Base-by-base conservation (phyloP, 306 rosid genomes). In the Senna tora region DNA sequence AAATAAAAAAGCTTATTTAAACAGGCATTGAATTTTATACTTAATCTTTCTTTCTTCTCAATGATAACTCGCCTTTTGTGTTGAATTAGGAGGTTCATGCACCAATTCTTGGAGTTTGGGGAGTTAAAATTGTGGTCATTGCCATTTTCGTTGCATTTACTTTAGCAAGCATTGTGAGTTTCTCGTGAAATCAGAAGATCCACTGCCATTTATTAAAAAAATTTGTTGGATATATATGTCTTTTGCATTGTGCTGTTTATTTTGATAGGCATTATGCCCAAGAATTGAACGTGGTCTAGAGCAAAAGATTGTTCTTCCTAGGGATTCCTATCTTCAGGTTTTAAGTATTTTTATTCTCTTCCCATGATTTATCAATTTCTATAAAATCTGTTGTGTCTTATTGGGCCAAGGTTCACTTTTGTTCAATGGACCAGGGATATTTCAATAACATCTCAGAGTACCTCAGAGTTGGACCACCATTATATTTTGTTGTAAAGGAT, bases 291-390 rank as follows among this genome's bases (percentile, higher is more conserved):
- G 90, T 47, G 98, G 98, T 71, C 87, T 93, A 63, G 97, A 93
- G 84, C 98, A 93, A 84, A 78, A 93, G 88, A 83, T 93, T 89
- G 98, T 88, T 79, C 98, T 93, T 89, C 98, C 98, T 3, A 85
- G 96, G 62, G 92, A 93, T 83, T 93, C 98, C 81, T 93, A 93
- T 79, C 98, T 93, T 69, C 98, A 93, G 98, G 98, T 93, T 73
- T 62, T 73, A 67, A 59, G 72, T 55, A 72, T 59, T 74, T 20
- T 67, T 17, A 22, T 50, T 65, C 39, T 41, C 39, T 66, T 65
- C 68, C 41, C 61, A 13, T 73, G 47, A 42, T 57, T 33, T 69
- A 59, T 13, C 74, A 41, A 41, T 72, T 69, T 45, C 76, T 76
- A 32, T 73, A 47, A 67, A 45, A 67, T 53, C 33, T 42, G 45